Conservation (phyloP, 2,329 filamentous ascomycete species). For the Pseudogymnoascus sp. region DNA sequence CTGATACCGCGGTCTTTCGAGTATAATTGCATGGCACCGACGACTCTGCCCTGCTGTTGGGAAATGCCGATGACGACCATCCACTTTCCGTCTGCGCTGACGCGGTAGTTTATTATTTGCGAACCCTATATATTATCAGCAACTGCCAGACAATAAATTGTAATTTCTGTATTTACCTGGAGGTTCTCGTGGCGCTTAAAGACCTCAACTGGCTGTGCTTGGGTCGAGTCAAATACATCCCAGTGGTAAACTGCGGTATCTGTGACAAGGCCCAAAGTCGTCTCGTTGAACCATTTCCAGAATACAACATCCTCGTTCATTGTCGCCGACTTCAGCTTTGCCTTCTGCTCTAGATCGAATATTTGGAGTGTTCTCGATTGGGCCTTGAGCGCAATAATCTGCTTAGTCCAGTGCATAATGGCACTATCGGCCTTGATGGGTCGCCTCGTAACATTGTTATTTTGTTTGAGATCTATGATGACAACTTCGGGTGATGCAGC, state of each 20-base stretch:
- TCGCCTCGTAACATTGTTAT: slow-evolving; percentile 87
- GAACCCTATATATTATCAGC: slow-evolving; percentile 55
- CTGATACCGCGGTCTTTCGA: slow-evolving; percentile 94
- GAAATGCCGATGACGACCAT: slow-evolving; percentile 97
- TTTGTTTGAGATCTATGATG: slow-evolving; percentile 95
- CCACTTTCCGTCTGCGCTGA: slow-evolving; percentile 94
- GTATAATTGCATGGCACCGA: slow-evolving; percentile 94
- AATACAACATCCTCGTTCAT: slow-evolving; percentile 98
- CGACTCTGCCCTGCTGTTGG: slow-evolving; percentile 84
- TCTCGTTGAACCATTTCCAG: slow-evolving; percentile 98
- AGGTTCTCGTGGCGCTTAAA: slow-evolving; percentile 94
- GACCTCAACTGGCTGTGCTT: slow-evolving; percentile 74
- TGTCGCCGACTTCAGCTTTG: slow-evolving; percentile 90
- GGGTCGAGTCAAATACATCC: slow-evolving; percentile 84
- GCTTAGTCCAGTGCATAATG: slow-evolving; percentile 96
- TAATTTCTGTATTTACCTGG: slow-evolving; percentile 48
- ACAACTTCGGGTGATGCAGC: slow-evolving; percentile 84
- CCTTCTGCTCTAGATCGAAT: slow-evolving; percentile 87
- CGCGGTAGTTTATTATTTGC: slow-evolving; percentile 99
- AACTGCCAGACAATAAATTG: neutral
- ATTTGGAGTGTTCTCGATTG: slow-evolving; percentile 93
- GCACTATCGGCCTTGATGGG: slow-evolving; percentile 99
- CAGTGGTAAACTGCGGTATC: slow-evolving; percentile 91
- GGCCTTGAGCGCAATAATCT: slow-evolving; percentile 94
- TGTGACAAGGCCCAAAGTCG: slow-evolving; percentile 80